Evolutionary conservation across 495 filamentous ascomycete genomes (phyloP), one percentile per base, ranked within the genome.

Genomic region (Aspergillus egyptiacus): DNA sequence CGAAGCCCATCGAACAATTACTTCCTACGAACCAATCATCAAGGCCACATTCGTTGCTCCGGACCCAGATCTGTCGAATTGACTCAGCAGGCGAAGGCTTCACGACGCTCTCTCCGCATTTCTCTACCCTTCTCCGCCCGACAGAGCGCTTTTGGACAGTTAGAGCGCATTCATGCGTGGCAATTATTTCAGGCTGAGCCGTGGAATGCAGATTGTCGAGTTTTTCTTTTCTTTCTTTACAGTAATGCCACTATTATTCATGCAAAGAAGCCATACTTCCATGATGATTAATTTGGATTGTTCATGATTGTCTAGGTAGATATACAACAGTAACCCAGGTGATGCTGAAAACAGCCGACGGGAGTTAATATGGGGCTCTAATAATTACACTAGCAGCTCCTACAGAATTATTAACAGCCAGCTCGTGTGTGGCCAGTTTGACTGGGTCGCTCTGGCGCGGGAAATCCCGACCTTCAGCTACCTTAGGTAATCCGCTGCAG

Each of bases 1-100:
- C 40, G 49, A 52, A 58, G 31, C 32, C 46, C 33, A 27, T 53
- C 50, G 46, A 54, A 47, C 23, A 45, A 14, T 13, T 18, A 18
- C n/a, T n/a, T n/a, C n/a, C 38, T 37, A 22, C 2, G 44, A 22
- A 55, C 60, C 60, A 63, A 63, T 63, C 54, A 55, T 11, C 30
- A 15, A 2, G 34, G 17, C 8, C 33, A 48, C 14, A 47, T 50
- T 45, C 31, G 24, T 20, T 25, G 59, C 48, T 57, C 51, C 53
- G 54, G 53, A 51, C 44, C 53, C 33, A 41, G 49, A 30, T 53
- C 55, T 39, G 39, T 59, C 48, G 13, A 43, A 33, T 44, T 59
- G 41, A 62, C 48, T 62, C 54, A 59, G 54, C 60, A 55, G 20
- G 27, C 25, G 31, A 24, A 2, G 48, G 28, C 41, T 32, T 8